Evolutionary conservation across 2,329 filamentous ascomycete genomes (phyloP), one percentile per base, ranked within the genome.

Genomic region (Neodidymelliopsis sp.): DNA sequence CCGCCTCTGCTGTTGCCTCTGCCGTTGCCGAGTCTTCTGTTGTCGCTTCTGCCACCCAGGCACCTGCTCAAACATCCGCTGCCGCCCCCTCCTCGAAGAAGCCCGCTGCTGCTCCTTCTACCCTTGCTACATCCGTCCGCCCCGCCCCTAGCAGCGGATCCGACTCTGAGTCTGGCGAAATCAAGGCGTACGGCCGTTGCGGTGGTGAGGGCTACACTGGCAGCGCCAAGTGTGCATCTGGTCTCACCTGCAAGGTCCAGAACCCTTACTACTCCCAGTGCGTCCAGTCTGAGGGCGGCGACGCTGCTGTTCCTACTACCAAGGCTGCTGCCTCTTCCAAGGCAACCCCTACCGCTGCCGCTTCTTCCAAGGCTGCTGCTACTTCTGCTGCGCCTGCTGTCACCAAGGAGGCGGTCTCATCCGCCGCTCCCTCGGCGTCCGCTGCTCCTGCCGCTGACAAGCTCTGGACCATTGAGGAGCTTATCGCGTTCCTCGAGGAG

Each of bases 251-350:
- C 68, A 67, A 70, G 40, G 60, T 62, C 4, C 62, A 53, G 48
- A 79, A 79, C 67, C 59, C 66, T 2, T 80, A 73, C 59, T 80
- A 80, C 67, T 73, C 57, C 29, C 78, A 80, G 69, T 80, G 78
- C 60, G 20, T 67, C 24, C 39, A 60, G 47, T 24, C 56, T 12
- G 55, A 57, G 33, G 55, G 29, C 20, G 42, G 41, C 18, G 34
- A 54, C 29, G 49, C 53, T 8, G 43, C 36, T 13, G 28, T 54
- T 10, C 36, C 53, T 30, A 28, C 53, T 13, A 37, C 49, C 30
- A 36, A 43, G 29, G 30, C 45, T 11, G 28, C 49, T 13, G 30
- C 49, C 4, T 31, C 50, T 12, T 43, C 58, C 4, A 37, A 49
- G 15, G 23, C 39, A 1, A 31, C 16, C 19, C 23, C 42, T 16